These are phyloP conservation scores for Evansstolkia leycettana DNA, from an alignment of 495 filamentous ascomycete genomes.

Conservation along the genomic window DNA sequence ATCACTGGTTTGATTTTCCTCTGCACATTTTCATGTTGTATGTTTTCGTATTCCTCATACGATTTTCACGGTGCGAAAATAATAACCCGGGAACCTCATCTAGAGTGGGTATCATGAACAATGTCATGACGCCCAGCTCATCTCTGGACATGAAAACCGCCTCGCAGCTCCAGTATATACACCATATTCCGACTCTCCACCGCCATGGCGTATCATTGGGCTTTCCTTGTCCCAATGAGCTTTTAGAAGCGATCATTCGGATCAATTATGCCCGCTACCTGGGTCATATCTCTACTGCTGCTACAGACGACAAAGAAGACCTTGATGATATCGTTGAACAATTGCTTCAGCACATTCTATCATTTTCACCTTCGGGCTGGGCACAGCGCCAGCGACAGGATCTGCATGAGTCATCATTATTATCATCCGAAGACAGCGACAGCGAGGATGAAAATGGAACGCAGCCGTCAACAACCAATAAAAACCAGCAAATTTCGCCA, in stretches of 20 bases:
- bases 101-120: slow-evolving; percentile 1
- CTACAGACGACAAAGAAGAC: background rate
- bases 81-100: background rate
- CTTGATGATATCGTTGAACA: background rate
- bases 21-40: no score
- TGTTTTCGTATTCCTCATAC: no score
- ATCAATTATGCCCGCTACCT: background rate
- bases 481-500: no score
- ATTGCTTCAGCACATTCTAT: background rate
- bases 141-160: background rate
- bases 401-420: background rate
- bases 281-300: no score
- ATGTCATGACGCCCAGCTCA: background rate
- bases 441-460: no score
- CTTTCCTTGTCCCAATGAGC: slow-evolving; percentile 1
- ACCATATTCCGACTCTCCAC: background rate
- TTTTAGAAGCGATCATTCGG: background rate
- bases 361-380: background rate
- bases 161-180: background rate
- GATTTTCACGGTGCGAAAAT: no score
- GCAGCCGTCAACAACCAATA: no score
- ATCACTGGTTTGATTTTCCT: no score
- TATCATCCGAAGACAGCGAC: no score
- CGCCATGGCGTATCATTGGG: background rate
- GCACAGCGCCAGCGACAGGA: background rate